Conservation (phyloP, 2,329 filamentous ascomycete species). For the Pseudopithomyces maydicus region DNA sequence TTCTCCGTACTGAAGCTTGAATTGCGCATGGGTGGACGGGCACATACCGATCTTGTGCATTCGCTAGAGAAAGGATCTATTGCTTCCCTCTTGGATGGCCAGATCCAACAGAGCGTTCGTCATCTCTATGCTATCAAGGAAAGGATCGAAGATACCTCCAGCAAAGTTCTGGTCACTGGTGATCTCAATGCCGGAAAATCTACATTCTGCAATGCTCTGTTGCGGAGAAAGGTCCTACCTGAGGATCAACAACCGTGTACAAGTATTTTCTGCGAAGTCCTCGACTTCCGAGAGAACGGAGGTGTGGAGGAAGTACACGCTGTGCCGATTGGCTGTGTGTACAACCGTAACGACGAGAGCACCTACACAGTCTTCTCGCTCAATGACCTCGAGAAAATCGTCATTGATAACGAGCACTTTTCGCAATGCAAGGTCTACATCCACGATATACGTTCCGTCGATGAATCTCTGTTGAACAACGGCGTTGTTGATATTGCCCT, state of each 20-base stretch:
- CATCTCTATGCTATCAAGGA: slow-evolving; percentile 87
- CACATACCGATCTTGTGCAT: slow-evolving; percentile 90
- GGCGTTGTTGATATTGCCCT: slow-evolving; percentile 97
- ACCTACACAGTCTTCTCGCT: slow-evolving; percentile 89
- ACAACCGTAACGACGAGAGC: slow-evolving; percentile 88
- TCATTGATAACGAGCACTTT: slow-evolving; percentile 85
- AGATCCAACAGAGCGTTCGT: slow-evolving; percentile 91
- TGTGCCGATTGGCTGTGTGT: slow-evolving; percentile 78
- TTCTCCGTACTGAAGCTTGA: slow-evolving; percentile 96
- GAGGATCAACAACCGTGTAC: slow-evolving; percentile 99
- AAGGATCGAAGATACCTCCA: slow-evolving; percentile 94
- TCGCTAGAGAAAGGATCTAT: slow-evolving; percentile 92
- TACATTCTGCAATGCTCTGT: slow-evolving; percentile 96
- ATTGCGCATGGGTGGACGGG: slow-evolving; percentile 82
- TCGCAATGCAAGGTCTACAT: slow-evolving; percentile 97
- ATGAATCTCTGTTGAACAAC: slow-evolving; percentile 94
- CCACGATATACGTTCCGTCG: slow-evolving; percentile 83
- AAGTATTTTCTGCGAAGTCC: slow-evolving; percentile 95
- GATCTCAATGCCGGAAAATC: slow-evolving; percentile 98
- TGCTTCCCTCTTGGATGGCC: slow-evolving; percentile 87
- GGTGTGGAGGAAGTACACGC: slow-evolving; percentile 95
- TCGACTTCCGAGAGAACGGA: slow-evolving; percentile 89
- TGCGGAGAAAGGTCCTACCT: slow-evolving; percentile 88
- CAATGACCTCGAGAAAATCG: slow-evolving; percentile 81
- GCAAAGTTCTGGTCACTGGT: slow-evolving; percentile 94